Percentiles rank a stretch among this genome's conserved stretches.
Conservation (phyloP, 495 filamentous ascomycete species). For the Thermothielavioides terrestris region DNA sequence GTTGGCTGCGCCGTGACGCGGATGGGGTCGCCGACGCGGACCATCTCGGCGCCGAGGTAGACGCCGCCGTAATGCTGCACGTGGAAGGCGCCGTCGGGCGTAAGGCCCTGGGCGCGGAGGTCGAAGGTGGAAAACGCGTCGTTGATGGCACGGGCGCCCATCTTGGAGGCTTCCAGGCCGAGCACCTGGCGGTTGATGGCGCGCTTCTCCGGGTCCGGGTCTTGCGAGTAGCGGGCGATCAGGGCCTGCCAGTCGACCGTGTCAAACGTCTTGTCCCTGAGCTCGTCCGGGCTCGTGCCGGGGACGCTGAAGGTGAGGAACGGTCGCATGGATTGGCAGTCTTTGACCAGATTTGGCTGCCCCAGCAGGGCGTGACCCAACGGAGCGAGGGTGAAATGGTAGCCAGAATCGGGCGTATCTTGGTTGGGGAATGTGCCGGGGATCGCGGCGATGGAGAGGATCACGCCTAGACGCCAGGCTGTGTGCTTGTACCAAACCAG, state of each 20-base stretch:
- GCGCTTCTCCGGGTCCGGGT: conserved; percentile 1
- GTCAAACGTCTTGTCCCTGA: conserved; percentile 17
- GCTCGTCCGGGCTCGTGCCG: conserved; percentile 8
- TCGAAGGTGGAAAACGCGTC: conserved; percentile 36
- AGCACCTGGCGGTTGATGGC: conserved; percentile 16
- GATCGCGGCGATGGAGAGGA: conserved; percentile 15
- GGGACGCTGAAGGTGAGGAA: conserved; percentile 39
- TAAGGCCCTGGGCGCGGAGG: conserved; percentile 4
- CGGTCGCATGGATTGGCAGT: conserved; percentile 30
- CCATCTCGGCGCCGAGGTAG: conserved; percentile 39
- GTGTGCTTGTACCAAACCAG: conserved; percentile 33
- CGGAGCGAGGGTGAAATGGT: conserved; percentile 18
- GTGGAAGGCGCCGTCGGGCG: conserved; percentile 1
- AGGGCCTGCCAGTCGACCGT: conserved; percentile 22
- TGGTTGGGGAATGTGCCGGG: not conserved
- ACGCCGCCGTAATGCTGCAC: conserved; percentile 23
- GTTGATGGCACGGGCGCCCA: conserved; percentile 32
- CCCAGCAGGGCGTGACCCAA: conserved; percentile 17
- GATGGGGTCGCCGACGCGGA: conserved; percentile 29
- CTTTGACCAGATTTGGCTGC: conserved; percentile 19
- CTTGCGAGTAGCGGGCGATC: conserved; percentile 6
- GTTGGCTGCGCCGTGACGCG: conserved; percentile 19
- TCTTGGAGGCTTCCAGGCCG: conserved; percentile 37
- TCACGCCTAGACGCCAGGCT: conserved; percentile 31
- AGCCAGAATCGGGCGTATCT: conserved; percentile 9